Evolutionary conservation across 768 basidiomycete genomes (phyloP), one percentile per base, ranked within the genome.

Genomic region (Leccinum ochraceum): DNA sequence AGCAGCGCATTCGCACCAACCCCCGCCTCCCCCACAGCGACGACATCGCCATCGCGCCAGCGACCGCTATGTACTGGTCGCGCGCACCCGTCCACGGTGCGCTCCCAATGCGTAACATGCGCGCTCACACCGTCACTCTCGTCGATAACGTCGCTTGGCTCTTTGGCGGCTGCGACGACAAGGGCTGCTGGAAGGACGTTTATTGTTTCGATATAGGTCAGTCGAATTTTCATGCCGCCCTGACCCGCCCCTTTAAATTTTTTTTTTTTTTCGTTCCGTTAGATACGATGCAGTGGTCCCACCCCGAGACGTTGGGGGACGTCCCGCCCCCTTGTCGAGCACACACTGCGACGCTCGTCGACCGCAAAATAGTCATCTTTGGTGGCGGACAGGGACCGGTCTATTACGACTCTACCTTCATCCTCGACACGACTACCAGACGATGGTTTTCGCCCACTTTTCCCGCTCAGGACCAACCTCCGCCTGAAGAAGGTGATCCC

Each of bases 201-300:
- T 92, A 89, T 66, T 92, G 87, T 65, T 93, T 95, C 66, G 93
- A 96, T 71, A 90, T 84, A 1, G 93, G 92, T 90, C 51, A 48
- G 76, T 66, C 22, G 2, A 2, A 2, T 5, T 48, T 14, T 1
- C 24, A 9, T 17, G 10, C 11, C 14, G 7, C 4, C 59, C 26
- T 65, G 50, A 61, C 44, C 26, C 53, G 46, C 50, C 13, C 42
- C 42, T 20, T 20, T 8, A 20, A 34, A 5, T 5, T 34, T 9
- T 6, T 20, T 13, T 5, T 34, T 9, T 6, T 20, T 20, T 44
- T 42, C 1, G 3, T 2, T 46, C 10, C 2, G 10, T 20, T 62
- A 93, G 92, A 95, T 72, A 93, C 90, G 24, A 90, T 95, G 84
- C 86, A 90, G 71, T 96, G 95, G 95, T 83, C 86, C 1, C 86